A percentile compares a stretch with the other conserved stretches of the same genome.
Evolutionary conservation across 1,284 basidiomycete genomes (phyloP).

Genomic region (Leccinum subatratum): DNA sequence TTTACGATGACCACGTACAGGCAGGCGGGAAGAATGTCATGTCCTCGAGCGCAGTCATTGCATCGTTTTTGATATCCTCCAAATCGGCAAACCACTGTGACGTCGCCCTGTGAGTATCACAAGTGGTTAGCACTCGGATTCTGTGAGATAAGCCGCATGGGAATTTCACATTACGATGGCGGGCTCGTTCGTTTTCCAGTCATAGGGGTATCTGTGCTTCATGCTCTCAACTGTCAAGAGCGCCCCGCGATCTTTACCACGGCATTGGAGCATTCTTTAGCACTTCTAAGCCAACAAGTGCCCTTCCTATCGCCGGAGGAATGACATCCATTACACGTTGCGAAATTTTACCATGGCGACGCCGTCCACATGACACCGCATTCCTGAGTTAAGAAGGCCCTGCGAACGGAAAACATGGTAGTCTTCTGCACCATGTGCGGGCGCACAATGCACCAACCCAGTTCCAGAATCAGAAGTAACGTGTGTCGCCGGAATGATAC

Average conservation of each 20-base stretch:
- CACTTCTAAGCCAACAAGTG: constrained; percentile 68
- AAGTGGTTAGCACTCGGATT: constrained; percentile 11
- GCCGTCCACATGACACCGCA: constrained; percentile 78
- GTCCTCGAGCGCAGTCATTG: constrained; percentile 65
- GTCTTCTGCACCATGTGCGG: constrained; percentile 93
- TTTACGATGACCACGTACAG: constrained; percentile 42
- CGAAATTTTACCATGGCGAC: constrained; percentile 78
- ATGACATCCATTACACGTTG: constrained; percentile 51
- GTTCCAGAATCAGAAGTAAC: constrained; percentile 91
- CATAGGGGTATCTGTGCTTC: constrained; percentile 91
- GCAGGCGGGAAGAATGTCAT: constrained; percentile 76
- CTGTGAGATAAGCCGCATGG: neutral
- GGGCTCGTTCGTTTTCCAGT: constrained; percentile 94
- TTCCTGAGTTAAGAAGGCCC: constrained; percentile 41
- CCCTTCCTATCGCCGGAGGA: constrained; percentile 39
- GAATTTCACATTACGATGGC: constrained; percentile 76
- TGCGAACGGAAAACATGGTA: constrained; percentile 67
- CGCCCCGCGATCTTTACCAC: constrained; percentile 61
- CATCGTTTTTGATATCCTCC: constrained; percentile 74
- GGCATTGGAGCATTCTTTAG: constrained; percentile 66
- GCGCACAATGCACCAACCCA: constrained; percentile 93
- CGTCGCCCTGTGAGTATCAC: constrained; percentile 65
- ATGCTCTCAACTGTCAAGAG: constrained; percentile 70
- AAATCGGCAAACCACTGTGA: constrained; percentile 98
- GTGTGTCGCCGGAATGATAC: constrained; percentile 56